Base-by-base conservation (phyloP, 495 filamentous ascomycete species). In the Filosporella fistucella region DNA sequence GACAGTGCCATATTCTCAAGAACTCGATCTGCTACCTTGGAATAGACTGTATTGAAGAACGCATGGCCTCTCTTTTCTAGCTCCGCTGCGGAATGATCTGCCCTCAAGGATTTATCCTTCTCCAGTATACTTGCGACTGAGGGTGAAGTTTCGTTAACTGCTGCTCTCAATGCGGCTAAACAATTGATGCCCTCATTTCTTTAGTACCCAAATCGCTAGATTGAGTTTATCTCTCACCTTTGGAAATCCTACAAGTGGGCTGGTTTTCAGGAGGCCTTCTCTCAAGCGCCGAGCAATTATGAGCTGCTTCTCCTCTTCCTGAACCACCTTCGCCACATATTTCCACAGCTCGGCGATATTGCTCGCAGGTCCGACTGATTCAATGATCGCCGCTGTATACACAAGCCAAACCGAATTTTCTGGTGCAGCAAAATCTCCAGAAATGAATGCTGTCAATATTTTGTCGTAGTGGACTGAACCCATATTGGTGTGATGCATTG, bases 201-300 rank as follows among this genome's bases (percentile, higher is more conserved):
- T 40, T 23, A 9, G 4, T 20, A 2, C 14, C 14, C 36, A 20
- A 13, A 12, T n/a, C 13, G 13, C 14, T 20, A n/a, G 40, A 25
- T 5, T 10, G 20, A 26, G 14, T 42, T 11, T 8, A 37, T 4
- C 14, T 14, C 18, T 3, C 29, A 29, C 40, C n/a, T 25, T 22
- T 25, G 40, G 40, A 7, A 26, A 42, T 42, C 40, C 40, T n/a
- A 24, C 40, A n/a, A 42, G 17, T 8, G 40, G 40, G 14, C 22
- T 5, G 3, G 18, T 26, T 29, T 42, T 42, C 23, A 42, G 20
- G n/a, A 42, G 23, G 2, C 40, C 40, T 42, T 42, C 40, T 26
- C 40, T 3, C 4, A 42, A 2, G 4, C 40, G 21, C n/a, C 40
- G 20, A 25, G 40, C 40, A 17, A 42, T 42, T 9, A 42, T 26